Base-by-base conservation (phyloP, 768 basidiomycete genomes). In the Russula sp. region DNA sequence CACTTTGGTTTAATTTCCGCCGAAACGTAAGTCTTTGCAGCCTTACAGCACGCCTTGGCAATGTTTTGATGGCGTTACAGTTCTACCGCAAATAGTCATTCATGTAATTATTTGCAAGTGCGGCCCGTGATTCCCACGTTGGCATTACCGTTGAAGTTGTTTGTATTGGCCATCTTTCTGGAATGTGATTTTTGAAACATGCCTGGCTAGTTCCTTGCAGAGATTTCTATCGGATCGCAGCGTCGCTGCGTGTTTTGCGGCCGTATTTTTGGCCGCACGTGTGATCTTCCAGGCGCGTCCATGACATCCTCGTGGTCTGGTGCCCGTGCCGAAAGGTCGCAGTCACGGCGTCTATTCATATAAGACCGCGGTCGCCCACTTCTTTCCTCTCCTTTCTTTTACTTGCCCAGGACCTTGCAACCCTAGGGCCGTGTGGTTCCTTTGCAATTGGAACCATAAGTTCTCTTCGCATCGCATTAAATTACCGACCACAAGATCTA, bases 1-100 rank as follows among this genome's bases (percentile, higher is more conserved):
- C 95, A 40, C 79, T 97, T 20, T 95, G 94, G 89, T 96, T 98
- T 78, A 94, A 92, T 76, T 97, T 96, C 83, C 86, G 92, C 49
- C 87, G 92, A 60, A 94, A 92, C 75, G 92, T 94, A 74, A 78
- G 92, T 79, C 20, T 24, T 63, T 36, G 34, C 32, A 53, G 65
- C 62, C 51, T 59, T 65, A 64, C 53, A 22, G 22, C 38, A 50
- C 50, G 55, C 59, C 38, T 66, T 60, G 67, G 69, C 38, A 73
- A 66, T 63, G 64, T 46, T 44, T 67, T 62, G 64, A 65, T 56
- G 40, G 59, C 32, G 26, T 65, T 16, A n/a, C 28, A 69, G 90
- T 92, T 91, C 76, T 92, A 92, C 75, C 86, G 90, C 73, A 92
- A 92, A 76, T 92, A 79, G 76, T 65, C 42, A 57, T 61, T 51